Base-by-base conservation (phyloP, 768 basidiomycete genomes). In the Suillus tomentosus region DNA sequence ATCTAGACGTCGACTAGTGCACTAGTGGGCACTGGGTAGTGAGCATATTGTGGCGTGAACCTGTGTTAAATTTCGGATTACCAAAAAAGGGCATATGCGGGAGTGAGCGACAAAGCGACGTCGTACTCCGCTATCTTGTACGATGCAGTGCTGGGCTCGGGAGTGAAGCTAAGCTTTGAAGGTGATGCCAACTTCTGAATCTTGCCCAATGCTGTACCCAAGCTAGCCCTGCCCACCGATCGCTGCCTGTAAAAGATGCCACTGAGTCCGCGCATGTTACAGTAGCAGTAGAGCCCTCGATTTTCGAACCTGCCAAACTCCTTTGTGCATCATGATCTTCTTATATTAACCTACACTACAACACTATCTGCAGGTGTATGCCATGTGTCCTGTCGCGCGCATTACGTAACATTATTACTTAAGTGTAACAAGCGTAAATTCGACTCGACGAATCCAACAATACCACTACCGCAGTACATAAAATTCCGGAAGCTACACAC, bases 401-500 rank as follows among this genome's bases (percentile, higher is more conserved):
- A 54, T 36, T 36, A 36, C 34, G 36, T 37, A 37, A 31, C 51
- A 36, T 36, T 31, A 31, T 31, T 31, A 31, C 31, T 31, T 54
- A 54, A n/a, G 19, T n/a, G 57, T 13, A 13, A 42, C 17, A 5
- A 58, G 17, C 24, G 17, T 19, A 17, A 15, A 42, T 39, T 42
- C 39, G 24, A 58, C 17, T 58, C 39, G 4, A 31, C 24, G 3
- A 40, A 58, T 58, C 17, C 5, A 27, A 40, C 3, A 27, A 58
- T 42, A 37, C 34, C 40, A 27, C 11, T 42, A 58, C 40, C 40
- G 24, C 4, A 74, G 65, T 61, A 75, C 69, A 51, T 74, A 71
- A 53, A 74, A 54, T 31, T 75, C 70, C 19, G 74, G 74, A 2
- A 74, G 51, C 73, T 74, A 75, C 1, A 67, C 45, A 13, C 67